Base-by-base conservation (phyloP, 345 rosid species). In the Bruguiera gymnorhiza region DNA sequence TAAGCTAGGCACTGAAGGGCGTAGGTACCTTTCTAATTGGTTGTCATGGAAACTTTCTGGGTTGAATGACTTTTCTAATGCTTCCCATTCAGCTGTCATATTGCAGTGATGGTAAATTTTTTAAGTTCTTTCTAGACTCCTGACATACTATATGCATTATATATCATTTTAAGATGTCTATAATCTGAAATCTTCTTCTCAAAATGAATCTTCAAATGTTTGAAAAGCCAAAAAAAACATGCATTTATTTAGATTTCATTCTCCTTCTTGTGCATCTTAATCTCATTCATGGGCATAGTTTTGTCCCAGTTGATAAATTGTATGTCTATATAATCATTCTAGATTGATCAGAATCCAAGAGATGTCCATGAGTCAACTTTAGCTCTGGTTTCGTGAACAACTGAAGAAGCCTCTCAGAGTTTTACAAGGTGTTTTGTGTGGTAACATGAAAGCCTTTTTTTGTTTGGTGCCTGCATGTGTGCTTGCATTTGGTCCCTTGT, bases 1-100 rank as follows among this genome's bases (percentile, higher is more conserved):
- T 75, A 96, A 96, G 85, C 88, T 96, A 78, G 98, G 99, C 50
- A 93, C 93, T 34, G 99, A 96, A 79, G 99, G 99, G 68, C 97
- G 97, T 29, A 90, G 89, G 82, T 98, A 92, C 83, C 96, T 96
- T 68, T 96, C 32, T 86, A 97, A 92, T 87, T 90, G 98, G 98
- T 87, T 88, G 78, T 81, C 89, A 59, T 87, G 76, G 91, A 9
- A 7, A 1, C 8, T 37, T 8, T 37, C 11, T 37, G 11, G 9
- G 2, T 9, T 27, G 29, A 10, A 39, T 39, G 8, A 39, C 48
- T 39, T 39, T 39, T 39, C 15, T 6, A 11, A 11, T 39, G 11
- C 48, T 39, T 39, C 48, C 16, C 48, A 39, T 39, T 39, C 48
- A 39, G 48, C 48, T 39, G 15, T 86, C 76, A 78, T 27, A 27